These are phyloP conservation scores for Macaranga tanarius DNA, from an alignment of 441 rosid species.

Conservation along the genomic window DNA sequence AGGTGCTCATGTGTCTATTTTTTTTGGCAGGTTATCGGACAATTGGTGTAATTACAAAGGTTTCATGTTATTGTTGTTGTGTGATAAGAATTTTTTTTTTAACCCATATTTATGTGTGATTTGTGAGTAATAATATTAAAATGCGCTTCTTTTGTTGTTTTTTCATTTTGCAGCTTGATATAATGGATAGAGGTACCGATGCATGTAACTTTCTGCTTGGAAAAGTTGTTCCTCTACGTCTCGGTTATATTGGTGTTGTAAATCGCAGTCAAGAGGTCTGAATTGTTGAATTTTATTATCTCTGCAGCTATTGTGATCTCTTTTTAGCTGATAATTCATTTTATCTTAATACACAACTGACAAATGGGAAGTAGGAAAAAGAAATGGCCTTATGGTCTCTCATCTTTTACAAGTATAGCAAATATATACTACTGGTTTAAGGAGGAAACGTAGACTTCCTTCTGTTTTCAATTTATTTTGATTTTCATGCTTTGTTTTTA, in stretches of 20 bases:
- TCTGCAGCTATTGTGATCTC: neutral
- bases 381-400: neutral
- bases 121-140: neutral
- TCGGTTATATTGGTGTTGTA: slow-evolving; percentile 68
- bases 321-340: neutral
- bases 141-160: neutral
- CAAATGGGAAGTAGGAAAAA: neutral
- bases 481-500: neutral
- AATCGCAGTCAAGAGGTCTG: slow-evolving; percentile 68
- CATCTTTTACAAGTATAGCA: neutral
- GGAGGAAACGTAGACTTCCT: neutral
- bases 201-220: slow-evolving; percentile 63
- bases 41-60: slow-evolving; percentile 70
- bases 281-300: neutral
- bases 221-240: slow-evolving; percentile 55
- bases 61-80: slow-evolving; percentile 16
- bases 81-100: neutral
- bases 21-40: slow-evolving; percentile 53
- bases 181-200: slow-evolving; percentile 72
- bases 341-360: neutral
- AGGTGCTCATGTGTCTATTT: neutral
- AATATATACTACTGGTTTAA: neutral
- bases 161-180: slow-evolving; percentile 52
- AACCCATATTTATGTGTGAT: neutral
- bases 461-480: neutral